Conservation (phyloP, 2,329 filamentous ascomycete genomes). For the Thelonectria discophora region DNA sequence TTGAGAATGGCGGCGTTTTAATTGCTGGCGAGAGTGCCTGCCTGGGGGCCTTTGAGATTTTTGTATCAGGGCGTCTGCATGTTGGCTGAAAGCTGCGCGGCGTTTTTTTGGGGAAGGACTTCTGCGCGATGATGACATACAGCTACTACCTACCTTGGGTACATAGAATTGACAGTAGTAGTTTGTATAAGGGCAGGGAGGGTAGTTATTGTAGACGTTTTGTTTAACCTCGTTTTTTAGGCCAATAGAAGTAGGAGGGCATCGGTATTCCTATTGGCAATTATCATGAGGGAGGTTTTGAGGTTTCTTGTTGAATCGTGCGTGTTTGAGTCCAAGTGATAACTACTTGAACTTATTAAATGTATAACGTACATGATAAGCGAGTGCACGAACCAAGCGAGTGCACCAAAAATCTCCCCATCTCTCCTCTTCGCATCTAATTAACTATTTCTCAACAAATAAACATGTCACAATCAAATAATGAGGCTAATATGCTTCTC, state of each 20-base stretch:
- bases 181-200: not conserved
- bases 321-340: not conserved
- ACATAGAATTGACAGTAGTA: not conserved
- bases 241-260: conserved; percentile 3
- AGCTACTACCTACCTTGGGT: not conserved
- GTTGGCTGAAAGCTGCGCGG: conserved; percentile 35
- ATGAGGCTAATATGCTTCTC: too few species aligned
- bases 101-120: conserved; percentile 33
- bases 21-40: conserved; percentile 12
- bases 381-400: too few species aligned
- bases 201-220: conserved; percentile 6
- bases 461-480: too few species aligned
- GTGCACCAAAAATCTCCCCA: too few species aligned
- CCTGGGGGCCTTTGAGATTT: not conserved
- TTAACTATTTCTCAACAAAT: too few species aligned
- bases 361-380: too few species aligned
- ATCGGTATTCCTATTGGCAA: not conserved
- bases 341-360: not conserved
- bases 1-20: conserved; percentile 27
- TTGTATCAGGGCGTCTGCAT: conserved; percentile 26
- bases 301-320: not conserved
- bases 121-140: conserved; percentile 34
- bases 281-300: not conserved
- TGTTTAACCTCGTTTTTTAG: not conserved
- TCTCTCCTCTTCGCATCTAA: too few species aligned